These are phyloP conservation scores for Clitopilus hobsonii DNA, from an alignment of 768 basidiomycete genomes.

Conservation along the genomic window DNA sequence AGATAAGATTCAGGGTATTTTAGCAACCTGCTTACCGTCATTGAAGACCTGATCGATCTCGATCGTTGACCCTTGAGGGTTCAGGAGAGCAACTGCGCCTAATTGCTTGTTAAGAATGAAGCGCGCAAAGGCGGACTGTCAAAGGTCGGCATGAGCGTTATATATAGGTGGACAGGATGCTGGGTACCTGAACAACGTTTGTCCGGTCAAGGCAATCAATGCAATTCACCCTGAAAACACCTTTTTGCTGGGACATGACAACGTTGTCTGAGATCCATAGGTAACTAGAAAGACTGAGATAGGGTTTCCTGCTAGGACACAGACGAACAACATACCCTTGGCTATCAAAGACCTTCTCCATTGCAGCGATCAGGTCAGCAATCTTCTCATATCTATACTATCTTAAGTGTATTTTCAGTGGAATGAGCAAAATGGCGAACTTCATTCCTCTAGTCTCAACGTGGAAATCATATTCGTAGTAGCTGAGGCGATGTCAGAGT, in stretches of 20 bases:
- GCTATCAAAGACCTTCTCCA: conserved; percentile 69
- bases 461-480: conserved; percentile 90
- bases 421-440: conserved; percentile 32
- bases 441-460: conserved; percentile 93
- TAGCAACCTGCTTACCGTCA: conserved; percentile 44
- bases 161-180: not conserved
- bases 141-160: not conserved
- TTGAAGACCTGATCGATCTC: conserved; percentile 77
- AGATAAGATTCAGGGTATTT: not conserved
- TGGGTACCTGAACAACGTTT: conserved; percentile 81
- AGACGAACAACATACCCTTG: conserved; percentile 57
- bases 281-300: conserved; percentile 43
- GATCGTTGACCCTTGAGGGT: conserved; percentile 45
- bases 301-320: not conserved
- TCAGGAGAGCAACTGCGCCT: conserved; percentile 64
- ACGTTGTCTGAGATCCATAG: conserved; percentile 74
- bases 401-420: not conserved
- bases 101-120: conserved; percentile 74
- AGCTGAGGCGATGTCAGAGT: no score
- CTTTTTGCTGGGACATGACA: conserved; percentile 76
- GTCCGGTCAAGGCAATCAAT: conserved; percentile 95
- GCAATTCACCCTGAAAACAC: conserved; percentile 88
- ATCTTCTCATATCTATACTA: conserved; percentile 83
- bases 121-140: conserved; percentile 86
- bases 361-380: conserved; percentile 62